These are phyloP conservation scores for Pythium scleroteichum DNA, from an alignment of 352 stramenopile genomes.

Conservation along the genomic window DNA sequence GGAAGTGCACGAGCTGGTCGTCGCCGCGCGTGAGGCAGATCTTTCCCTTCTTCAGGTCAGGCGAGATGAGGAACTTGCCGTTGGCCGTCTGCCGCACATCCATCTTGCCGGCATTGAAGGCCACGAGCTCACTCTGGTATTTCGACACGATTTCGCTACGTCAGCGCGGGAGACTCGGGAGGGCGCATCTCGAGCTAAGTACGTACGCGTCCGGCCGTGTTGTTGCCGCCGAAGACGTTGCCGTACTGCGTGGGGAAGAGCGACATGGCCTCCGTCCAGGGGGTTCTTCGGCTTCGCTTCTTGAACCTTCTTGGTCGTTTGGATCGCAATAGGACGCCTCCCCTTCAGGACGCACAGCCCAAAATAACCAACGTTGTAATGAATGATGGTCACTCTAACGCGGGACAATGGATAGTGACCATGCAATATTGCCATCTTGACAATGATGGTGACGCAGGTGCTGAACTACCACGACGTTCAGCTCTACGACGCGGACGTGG, in stretches of 20 bases:
- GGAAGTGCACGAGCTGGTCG: constrained; percentile 91
- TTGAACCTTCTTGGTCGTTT: constrained; percentile 28
- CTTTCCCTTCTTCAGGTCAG: constrained; percentile 91
- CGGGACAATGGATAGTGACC: background rate
- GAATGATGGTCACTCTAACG: constrained; percentile 9
- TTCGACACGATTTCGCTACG: background rate
- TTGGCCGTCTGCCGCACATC: constrained; percentile 63
- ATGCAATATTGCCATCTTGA: background rate
- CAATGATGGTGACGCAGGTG: constrained; percentile 45
- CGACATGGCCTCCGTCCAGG: constrained; percentile 30
- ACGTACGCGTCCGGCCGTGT: constrained; percentile 51
- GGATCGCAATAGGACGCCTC: constrained; percentile 24
- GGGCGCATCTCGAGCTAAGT: background rate
- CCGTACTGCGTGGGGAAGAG: constrained; percentile 76
- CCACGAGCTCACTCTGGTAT: constrained; percentile 79
- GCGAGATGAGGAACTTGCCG: constrained; percentile 88
- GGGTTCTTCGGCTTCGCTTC: constrained; percentile 3
- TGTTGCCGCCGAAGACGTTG: constrained; percentile 77
- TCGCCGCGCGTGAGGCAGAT: constrained; percentile 84
- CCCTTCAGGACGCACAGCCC: background rate
- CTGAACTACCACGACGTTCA: constrained; percentile 82
- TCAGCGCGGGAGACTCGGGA: constrained; percentile 1
- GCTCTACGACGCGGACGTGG: constrained; percentile 80
- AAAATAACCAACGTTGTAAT: constrained; percentile 25
- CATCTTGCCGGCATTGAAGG: constrained; percentile 93